Evolutionary conservation across 306 rosid species (phyloP).

Genomic region (Fragaria iinumae): DNA sequence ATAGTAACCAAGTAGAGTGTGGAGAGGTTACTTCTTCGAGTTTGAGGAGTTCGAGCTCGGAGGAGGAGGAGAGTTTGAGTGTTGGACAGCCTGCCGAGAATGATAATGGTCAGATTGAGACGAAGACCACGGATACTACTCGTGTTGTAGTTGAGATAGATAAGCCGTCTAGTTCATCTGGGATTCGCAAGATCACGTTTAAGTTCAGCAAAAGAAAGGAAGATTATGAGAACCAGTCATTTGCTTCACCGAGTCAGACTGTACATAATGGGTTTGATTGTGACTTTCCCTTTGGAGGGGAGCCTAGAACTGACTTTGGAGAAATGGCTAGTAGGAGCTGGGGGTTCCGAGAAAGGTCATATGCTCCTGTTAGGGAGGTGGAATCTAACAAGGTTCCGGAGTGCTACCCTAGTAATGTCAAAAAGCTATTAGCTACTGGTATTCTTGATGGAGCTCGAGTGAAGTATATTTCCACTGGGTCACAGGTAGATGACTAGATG

Average conservation of each 20-base stretch:
- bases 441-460: constrained; percentile 92
- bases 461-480: constrained; percentile 61
- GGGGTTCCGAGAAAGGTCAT: constrained; percentile 23
- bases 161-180: constrained; percentile 65
- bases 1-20: constrained; percentile 51
- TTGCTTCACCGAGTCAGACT: constrained; percentile 15
- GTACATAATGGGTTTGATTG: constrained; percentile 13
- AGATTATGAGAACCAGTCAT: constrained; percentile 38
- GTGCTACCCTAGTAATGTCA: constrained; percentile 77
- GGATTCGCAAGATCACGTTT: constrained; percentile 83
- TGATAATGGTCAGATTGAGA: constrained; percentile 36
- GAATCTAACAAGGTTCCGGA: constrained; percentile 63
- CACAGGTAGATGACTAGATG: constrained; percentile 43
- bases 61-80: constrained; percentile 54
- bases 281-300: constrained; percentile 29
- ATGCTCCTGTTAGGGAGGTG: constrained; percentile 50
- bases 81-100: constrained; percentile 42
- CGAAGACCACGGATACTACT: constrained; percentile 41
- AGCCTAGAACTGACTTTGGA: constrained; percentile 35
- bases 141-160: constrained; percentile 82
- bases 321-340: constrained; percentile 32
- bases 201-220: constrained; percentile 86
- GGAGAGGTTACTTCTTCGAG: constrained; percentile 73
- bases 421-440: constrained; percentile 83
- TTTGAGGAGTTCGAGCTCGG: constrained; percentile 61